phyloP scores from a whole-genome alignment of 495 filamentous ascomycete genomes.

The Margaritispora aquatica region DNA sequence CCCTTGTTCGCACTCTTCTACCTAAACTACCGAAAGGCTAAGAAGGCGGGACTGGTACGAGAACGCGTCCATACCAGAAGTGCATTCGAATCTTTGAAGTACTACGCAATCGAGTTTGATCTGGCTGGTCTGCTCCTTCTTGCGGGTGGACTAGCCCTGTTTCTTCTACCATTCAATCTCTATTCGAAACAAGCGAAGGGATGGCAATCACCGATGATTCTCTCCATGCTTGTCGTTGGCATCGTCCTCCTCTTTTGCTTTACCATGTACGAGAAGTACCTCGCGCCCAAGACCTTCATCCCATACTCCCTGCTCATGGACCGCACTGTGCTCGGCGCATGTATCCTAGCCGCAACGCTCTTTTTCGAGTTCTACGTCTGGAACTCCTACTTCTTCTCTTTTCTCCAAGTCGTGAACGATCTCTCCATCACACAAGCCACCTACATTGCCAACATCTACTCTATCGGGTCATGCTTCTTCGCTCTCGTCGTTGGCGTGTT shows the following conservation, averaged over 20 bases:
- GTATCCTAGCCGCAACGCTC: slow-evolving; percentile 42
- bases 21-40: slow-evolving; percentile 53
- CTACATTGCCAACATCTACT: slow-evolving; percentile 66
- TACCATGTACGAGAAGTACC: slow-evolving; percentile 48
- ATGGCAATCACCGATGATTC: slow-evolving; percentile 47
- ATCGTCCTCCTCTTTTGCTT: slow-evolving; percentile 46
- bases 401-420: slow-evolving; percentile 63
- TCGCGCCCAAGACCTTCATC: slow-evolving; percentile 49
- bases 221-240: slow-evolving; percentile 53
- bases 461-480: slow-evolving; percentile 59
- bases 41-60: slow-evolving; percentile 42
- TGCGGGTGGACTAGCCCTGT: slow-evolving; percentile 46
- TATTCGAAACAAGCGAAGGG: slow-evolving; percentile 34
- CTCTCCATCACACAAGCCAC: slow-evolving; percentile 48
- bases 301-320: slow-evolving; percentile 49
- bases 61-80: slow-evolving; percentile 32
- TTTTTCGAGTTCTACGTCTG: slow-evolving; percentile 58
- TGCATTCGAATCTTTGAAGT: slow-evolving; percentile 52
- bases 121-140: slow-evolving; percentile 45
- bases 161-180: slow-evolving; percentile 57
- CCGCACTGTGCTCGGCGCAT: slow-evolving; percentile 53
- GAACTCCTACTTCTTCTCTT: slow-evolving; percentile 60
- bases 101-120: slow-evolving; percentile 30
- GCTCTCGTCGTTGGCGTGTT: slow-evolving; percentile 47
- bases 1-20: slow-evolving; percentile 35